Evolutionary conservation across 2,329 filamentous ascomycete genomes (phyloP).

Genomic region (Coleophoma cylindrospora): DNA sequence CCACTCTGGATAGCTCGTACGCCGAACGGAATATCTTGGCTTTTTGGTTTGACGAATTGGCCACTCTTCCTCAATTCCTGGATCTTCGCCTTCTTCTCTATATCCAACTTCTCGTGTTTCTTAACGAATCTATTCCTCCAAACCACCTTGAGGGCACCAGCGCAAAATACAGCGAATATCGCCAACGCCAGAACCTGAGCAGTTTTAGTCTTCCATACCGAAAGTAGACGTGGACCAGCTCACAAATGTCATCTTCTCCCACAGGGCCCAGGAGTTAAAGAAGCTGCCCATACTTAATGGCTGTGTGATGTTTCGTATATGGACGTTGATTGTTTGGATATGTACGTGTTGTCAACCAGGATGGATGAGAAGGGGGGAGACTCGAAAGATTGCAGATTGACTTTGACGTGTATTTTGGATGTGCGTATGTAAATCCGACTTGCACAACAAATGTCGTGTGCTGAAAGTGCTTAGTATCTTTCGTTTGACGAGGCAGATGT

Average conservation of each 20-base stretch:
- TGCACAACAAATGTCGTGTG: too few species aligned
- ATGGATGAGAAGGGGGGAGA: too few species aligned
- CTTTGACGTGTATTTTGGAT: too few species aligned
- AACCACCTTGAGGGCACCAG: constrained; percentile 65
- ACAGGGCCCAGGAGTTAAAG: constrained; percentile 69
- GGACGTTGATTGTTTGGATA: too few species aligned
- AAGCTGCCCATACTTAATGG: constrained; percentile 35
- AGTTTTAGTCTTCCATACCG: too few species aligned
- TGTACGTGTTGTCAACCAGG: too few species aligned
- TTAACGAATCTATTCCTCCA: constrained; percentile 49
- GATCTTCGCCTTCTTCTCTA: constrained; percentile 53
- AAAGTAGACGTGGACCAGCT: constrained; percentile 29
- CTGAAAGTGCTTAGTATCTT: too few species aligned
- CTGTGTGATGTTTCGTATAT: too few species aligned
- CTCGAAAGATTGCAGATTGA: too few species aligned
- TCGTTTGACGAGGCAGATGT: too few species aligned
- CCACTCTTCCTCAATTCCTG: constrained; percentile 50
- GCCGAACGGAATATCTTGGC: constrained; percentile 74
- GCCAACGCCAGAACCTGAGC: constrained; percentile 64
- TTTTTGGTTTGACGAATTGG: constrained; percentile 25
- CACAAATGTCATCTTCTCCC: constrained; percentile 90
- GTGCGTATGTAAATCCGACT: too few species aligned
- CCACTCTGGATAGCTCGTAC: constrained; percentile 80
- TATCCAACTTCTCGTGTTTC: constrained; percentile 59
- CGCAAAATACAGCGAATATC: constrained; percentile 64